Conservation (phyloP, 345 rosid genomes). For the Lumnitzera racemosa region DNA sequence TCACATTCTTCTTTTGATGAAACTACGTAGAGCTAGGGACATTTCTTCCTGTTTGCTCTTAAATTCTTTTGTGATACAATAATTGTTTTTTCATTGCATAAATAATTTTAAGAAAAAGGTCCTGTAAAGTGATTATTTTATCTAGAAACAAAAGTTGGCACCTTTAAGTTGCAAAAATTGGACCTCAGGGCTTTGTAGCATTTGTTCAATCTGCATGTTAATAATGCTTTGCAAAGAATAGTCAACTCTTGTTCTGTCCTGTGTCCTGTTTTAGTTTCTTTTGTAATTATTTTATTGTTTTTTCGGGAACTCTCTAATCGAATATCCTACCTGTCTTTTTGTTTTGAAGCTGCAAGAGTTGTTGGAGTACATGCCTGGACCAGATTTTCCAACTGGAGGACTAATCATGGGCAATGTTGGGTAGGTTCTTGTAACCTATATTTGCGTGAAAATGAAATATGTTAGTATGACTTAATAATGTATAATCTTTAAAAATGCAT, state of each 20-base stretch:
- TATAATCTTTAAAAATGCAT: too few relatives aligned
- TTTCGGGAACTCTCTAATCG: neutral
- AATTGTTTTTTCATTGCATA: too few relatives aligned
- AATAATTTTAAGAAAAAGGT: too few relatives aligned
- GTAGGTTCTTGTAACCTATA: conserved; percentile 28
- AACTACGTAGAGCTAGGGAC: too few relatives aligned
- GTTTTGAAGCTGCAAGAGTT: conserved; percentile 78
- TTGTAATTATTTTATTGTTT: neutral
- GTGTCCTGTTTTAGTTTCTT: neutral
- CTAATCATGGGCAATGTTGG: conserved; percentile 91
- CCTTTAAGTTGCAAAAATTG: too few relatives aligned
- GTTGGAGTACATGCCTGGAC: conserved; percentile 98
- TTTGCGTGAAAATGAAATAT: neutral
- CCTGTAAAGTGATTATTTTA: too few relatives aligned
- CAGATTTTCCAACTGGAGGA: conserved; percentile 99
- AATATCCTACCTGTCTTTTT: neutral
- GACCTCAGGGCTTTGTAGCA: too few relatives aligned
- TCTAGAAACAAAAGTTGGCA: too few relatives aligned
- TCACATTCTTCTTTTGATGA: neutral
- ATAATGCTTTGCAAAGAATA: neutral
- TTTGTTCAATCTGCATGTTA: neutral
- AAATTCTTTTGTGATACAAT: neutral
- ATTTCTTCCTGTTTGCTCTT: too few relatives aligned
- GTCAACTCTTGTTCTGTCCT: neutral
- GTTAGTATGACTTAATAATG: too few relatives aligned